Evolutionary conservation across 495 filamentous ascomycete genomes (phyloP), one percentile per base, ranked within the genome.

Genomic region (Daldinia childiae): DNA sequence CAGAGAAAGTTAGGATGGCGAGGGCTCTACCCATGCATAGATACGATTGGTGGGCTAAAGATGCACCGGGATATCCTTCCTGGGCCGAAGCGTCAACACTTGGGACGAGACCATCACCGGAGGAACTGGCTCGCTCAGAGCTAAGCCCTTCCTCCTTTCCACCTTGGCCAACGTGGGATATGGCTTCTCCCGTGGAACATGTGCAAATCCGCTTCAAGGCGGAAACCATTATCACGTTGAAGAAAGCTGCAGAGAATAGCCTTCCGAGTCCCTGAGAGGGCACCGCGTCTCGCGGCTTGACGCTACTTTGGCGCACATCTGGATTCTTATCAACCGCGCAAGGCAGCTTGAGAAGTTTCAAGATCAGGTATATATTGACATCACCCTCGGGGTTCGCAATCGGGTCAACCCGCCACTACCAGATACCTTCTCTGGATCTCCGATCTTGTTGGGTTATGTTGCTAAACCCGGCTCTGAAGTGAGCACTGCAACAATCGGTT

Each of bases 141-240:
- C 32, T 73, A 32, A 74, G 75, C 24, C 71, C 71, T 21, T 75
- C 78, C 11, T 76, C 73, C 3, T 66, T 70, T 9, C 76, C 79
- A 2, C 81, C 81, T 12, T 82, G 79, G 81, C 55, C 72, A 3
- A 75, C 79, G 8, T 82, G 78, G 80, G 64, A 81, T 43, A 45
- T 71, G 34, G 59, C 62, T 1, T 66, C 73, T 0, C 61, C 79
- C 7, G 67, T 76, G 24, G 70, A 76, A n/a, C 64, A 74, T 62
- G 39, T 74, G 6, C 71, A 81, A 32, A 68, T 83, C 6, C 81
- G 79, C 26, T 82, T 82, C 65, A 70, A 68, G 4, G 34, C 60
- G 6, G 50, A 68, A 7, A 56, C 67, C 6, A 57, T 76, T 4
- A 58, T 63, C 24, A 66, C 56, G 24, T 74, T 76, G 70, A 76